These are phyloP conservation scores for Arabidopsis lyrata DNA, from an alignment of 441 rosid genomes.

Conservation along the genomic window DNA sequence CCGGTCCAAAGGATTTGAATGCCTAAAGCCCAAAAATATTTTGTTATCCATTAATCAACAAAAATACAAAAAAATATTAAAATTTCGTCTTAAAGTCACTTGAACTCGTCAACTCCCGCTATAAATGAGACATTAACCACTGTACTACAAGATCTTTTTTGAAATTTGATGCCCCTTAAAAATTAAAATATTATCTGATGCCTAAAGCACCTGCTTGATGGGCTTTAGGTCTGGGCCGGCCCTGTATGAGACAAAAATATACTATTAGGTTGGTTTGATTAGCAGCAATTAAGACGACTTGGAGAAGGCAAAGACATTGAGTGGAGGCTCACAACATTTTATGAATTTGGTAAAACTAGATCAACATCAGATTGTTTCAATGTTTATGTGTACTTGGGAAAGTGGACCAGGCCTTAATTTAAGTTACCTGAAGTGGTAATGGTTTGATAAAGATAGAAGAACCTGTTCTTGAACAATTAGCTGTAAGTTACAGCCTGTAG, in stretches of 20 bases:
- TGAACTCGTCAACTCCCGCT: no score
- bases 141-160: no score
- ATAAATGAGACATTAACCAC: no score
- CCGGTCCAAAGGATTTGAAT: no score
- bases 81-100: no score
- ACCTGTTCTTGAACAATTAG: constrained; percentile 4
- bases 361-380: neutral
- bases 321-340: neutral
- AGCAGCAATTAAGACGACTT: constrained; percentile 14
- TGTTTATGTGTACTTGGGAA: neutral
- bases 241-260: neutral
- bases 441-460: neutral
- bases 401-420: neutral
- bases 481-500: constrained; percentile 18
- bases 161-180: no score
- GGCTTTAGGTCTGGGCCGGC: no score
- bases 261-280: constrained; percentile 21
- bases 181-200: no score
- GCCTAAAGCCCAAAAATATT: no score
- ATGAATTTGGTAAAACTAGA: neutral
- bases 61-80: no score
- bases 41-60: no score
- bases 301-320: neutral
- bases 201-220: no score
- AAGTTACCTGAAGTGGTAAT: constrained; percentile 6